These are phyloP conservation scores for Penicillium olsonii DNA, from an alignment of 2,329 filamentous ascomycete genomes.

Conservation along the genomic window DNA sequence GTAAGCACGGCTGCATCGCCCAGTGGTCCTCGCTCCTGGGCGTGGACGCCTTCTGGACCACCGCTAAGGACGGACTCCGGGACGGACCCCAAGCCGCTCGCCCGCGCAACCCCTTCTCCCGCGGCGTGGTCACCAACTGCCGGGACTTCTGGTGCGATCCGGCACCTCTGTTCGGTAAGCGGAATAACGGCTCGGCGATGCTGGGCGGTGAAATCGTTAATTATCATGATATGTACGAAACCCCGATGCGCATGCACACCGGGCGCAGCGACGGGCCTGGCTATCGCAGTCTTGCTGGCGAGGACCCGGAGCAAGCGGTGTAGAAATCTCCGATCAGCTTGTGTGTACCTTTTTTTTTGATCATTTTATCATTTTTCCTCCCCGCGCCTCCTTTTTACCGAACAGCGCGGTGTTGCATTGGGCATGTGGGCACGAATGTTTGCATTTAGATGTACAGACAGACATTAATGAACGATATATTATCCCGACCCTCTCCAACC, in stretches of 20 bases:
- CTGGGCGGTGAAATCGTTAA: slow-evolving; percentile 79
- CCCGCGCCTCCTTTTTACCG: not conserved
- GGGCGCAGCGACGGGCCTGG: slow-evolving; percentile 49
- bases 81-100: slow-evolving; percentile 50
- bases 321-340: slow-evolving; percentile 20
- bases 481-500: not conserved
- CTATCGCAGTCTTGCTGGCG: slow-evolving; percentile 60
- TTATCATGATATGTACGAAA: slow-evolving; percentile 88
- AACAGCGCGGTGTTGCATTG: slow-evolving; percentile 9
- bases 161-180: slow-evolving; percentile 73
- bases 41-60: slow-evolving; percentile 90
- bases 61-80: slow-evolving; percentile 71
- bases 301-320: slow-evolving; percentile 38
- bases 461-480: slow-evolving; percentile 15
- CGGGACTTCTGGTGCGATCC: slow-evolving; percentile 96
- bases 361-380: slow-evolving; percentile 4
- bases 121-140: slow-evolving; percentile 84
- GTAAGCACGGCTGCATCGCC: slow-evolving; percentile 64
- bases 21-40: slow-evolving; percentile 85
- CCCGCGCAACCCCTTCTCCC: slow-evolving; percentile 78
- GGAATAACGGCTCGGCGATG: slow-evolving; percentile 72
- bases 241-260: slow-evolving; percentile 65
- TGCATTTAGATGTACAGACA: slow-evolving; percentile 23
- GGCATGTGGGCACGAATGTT: slow-evolving; percentile 9
- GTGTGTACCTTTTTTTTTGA: slow-evolving; percentile 3